Base-by-base conservation (phyloP, 2,329 filamentous ascomycete genomes). In the Fusarium sp. region DNA sequence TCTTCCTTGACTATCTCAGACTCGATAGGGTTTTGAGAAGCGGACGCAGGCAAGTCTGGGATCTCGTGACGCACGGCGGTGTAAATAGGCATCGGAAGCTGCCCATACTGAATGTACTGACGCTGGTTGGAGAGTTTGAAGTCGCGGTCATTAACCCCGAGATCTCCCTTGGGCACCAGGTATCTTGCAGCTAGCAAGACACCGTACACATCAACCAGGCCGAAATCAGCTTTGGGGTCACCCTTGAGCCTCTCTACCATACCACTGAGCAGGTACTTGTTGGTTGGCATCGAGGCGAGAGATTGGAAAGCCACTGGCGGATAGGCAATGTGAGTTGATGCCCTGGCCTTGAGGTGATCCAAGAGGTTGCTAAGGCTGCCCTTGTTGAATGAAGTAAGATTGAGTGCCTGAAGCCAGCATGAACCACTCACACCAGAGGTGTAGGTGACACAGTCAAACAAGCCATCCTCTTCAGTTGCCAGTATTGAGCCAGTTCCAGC, bases 31-130 rank as follows among this genome's bases (percentile, higher is more conserved):
- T 45, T 66, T 38, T 74, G 63, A 6, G 79, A 63, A 76, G 79
- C 6, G 76, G 79, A 70, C 6, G 72, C 64, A 8, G 88, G 87
- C 9, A 91, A 82, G 9, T 92, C 85, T 0, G 96, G 96, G 27
- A 99, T 98, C 81, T 99, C 96, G 79, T 99, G 96, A 9, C 96
- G 91, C 1, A 99, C 96, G 1, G 94, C 94, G 0, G 96, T 97
- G 79, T 99, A 99, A 59, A 99, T 98, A 0, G 96, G 96, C 76
- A 99, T 85, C 1, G 96, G 96, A 68, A 96, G 90, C 54, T 93
- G 89, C 1, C 96, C 96, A 69, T 92, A 89, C 61, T 93, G 90
- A 22, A 97, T 87, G 75, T 93, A 94, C 18, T 89, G 87, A 66
- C 91, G 88, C 82, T 99, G 96, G 77, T 94, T 96, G 0, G 96